Evolutionary conservation across 768 basidiomycete species (phyloP).

Genomic region (Phaffia tasmanica): DNA sequence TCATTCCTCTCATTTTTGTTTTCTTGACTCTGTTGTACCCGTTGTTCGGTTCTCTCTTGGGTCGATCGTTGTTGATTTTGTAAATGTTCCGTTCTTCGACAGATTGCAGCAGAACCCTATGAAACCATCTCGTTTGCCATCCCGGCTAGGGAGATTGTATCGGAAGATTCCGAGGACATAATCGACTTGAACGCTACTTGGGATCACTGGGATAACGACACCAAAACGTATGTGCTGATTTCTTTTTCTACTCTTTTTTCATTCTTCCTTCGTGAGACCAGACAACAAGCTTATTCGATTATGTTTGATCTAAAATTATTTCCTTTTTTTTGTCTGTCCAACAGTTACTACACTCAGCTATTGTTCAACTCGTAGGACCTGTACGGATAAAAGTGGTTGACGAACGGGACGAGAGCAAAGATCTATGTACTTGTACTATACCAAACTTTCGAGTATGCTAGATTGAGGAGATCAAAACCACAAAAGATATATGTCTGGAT

Average conservation of each 20-base stretch:
- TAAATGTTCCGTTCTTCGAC: conserved; percentile 12
- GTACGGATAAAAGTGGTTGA: too few species aligned
- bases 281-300: too few species aligned
- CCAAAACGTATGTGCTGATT: conserved; percentile 61
- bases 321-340: too few species aligned
- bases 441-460: too few species aligned
- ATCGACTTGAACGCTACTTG: conserved; percentile 43
- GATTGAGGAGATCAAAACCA: too few species aligned
- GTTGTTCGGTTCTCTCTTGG: not conserved
- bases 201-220: conserved; percentile 99
- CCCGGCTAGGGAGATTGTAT: conserved; percentile 78
- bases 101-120: conserved; percentile 99
- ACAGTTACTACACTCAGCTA: conserved; percentile 17
- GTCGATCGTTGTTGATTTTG: conserved; percentile 1
- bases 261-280: too few species aligned
- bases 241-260: too few species aligned
- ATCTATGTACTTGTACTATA: too few species aligned
- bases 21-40: not conserved
- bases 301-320: too few species aligned
- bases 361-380: conserved; percentile 19
- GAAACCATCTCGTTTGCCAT: conserved; percentile 99
- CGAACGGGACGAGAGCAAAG: too few species aligned
- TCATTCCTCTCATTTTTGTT: not conserved
- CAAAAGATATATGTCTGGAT: too few species aligned
- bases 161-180: conserved; percentile 51